A percentile compares a stretch with the other conserved stretches of the same genome.
phyloP scores from a whole-genome alignment of 441 rosid species.

The Raphanus hybrid region DNA sequence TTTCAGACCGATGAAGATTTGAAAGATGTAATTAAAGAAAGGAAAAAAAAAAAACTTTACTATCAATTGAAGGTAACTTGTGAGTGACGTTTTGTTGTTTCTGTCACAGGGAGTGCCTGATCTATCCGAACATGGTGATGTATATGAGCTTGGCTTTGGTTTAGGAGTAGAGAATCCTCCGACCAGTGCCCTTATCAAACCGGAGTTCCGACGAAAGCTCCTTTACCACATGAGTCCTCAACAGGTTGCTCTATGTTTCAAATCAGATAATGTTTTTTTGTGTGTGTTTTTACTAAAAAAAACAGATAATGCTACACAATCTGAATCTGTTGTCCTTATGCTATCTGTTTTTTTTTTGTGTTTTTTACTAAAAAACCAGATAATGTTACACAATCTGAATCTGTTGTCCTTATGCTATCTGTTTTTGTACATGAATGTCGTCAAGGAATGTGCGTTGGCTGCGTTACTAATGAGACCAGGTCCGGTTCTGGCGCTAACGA shows the following conservation, averaged over 20 bases:
- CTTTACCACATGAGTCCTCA: conserved; percentile 69
- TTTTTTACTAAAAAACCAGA: background rate
- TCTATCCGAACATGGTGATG: conserved; percentile 72
- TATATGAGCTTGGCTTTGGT: conserved; percentile 71
- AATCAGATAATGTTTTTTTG: background rate
- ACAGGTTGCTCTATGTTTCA: conserved; percentile 55
- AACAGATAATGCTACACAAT: background rate
- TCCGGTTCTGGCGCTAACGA: conserved; percentile 55
- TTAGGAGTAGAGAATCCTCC: conserved; percentile 72
- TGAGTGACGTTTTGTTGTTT: conserved; percentile 23
- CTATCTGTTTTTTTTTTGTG: background rate
- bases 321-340: background rate
- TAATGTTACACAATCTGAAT: background rate
- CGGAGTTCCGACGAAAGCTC: conserved; percentile 61
- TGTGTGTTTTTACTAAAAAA: background rate
- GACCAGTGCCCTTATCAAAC: conserved; percentile 68
- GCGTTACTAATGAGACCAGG: conserved; percentile 67
- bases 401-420: background rate
- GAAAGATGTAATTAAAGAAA: conserved; percentile 53
- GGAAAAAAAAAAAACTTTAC: background rate
- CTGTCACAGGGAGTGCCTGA: conserved; percentile 76
- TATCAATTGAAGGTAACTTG: conserved; percentile 25
- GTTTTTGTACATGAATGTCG: background rate
- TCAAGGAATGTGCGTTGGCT: conserved; percentile 63
- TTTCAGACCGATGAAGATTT: conserved; percentile 58